phyloP scores from a whole-genome alignment of 176 grass and related monocot genomes.

The Bothriochloa decipiens region DNA sequence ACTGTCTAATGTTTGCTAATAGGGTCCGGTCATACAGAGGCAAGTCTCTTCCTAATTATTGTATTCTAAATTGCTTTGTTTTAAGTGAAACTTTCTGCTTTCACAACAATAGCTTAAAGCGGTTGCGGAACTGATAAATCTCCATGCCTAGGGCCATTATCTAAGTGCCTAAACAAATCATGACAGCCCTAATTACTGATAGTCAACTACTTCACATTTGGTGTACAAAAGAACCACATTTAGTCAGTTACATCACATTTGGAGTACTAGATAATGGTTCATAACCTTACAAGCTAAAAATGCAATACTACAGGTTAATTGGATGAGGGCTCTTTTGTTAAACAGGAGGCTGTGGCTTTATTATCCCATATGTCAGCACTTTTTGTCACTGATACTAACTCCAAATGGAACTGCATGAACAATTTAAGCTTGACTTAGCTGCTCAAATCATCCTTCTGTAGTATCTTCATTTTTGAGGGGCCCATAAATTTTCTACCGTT shows the following conservation, averaged over 20 bases:
- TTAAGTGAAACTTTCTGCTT: not conserved
- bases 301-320: too few species aligned
- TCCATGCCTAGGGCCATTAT: not conserved
- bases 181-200: not conserved
- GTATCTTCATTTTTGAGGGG: not conserved
- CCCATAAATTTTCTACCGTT: not conserved
- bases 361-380: not conserved
- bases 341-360: too few species aligned
- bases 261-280: too few species aligned
- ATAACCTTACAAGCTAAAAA: too few species aligned
- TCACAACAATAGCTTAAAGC: conserved; percentile 1
- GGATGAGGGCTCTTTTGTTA: too few species aligned
- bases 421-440: conserved; percentile 30
- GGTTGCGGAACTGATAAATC: not conserved
- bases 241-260: too few species aligned
- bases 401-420: too few species aligned
- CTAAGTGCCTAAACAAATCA: not conserved
- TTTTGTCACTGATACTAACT: not conserved
- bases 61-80: not conserved
- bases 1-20: conserved; percentile 97
- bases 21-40: conserved; percentile 96
- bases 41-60: conserved; percentile 48
- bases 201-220: not conserved
- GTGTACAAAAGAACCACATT: too few species aligned
- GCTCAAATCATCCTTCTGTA: not conserved